Evolutionary conservation across 2,329 filamentous ascomycete genomes (phyloP), one percentile per base, ranked within the genome.

Genomic region (Ophiocordyceps sinensis): DNA sequence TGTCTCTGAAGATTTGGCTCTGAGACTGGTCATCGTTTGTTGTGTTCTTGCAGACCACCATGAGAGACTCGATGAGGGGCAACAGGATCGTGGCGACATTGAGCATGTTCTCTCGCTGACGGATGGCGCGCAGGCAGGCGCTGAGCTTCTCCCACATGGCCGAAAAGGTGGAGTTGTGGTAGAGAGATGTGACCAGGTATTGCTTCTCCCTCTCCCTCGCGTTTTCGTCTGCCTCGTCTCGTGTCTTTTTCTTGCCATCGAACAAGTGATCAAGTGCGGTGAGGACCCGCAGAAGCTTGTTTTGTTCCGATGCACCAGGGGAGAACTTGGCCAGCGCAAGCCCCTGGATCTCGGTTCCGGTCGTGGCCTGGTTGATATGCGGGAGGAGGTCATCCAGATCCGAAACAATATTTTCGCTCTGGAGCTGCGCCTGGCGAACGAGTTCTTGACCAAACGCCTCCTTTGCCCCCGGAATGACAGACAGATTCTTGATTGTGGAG

Each of bases 1-100:
- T 73, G 38, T 91, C 84, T 55, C 82, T 83, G 46, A 60, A 64
- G 31, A 61, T 43, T 58, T 71, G 58, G 53, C 55, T 58, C 48
- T 72, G 59, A 37, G 63, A 53, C 10, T 56, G 83, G 23, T 77
- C 65, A 45, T 91, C 84, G 54, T 79, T 68, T 2, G 86, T 83
- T 9, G 87, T 94, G 60, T 96, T 96, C 69, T 96, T 98, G 73
- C 93, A 98, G 26, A 98, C 88, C 41, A 98, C 91, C 91, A 98
- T 98, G 46, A 98, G 70, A 6, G 88, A 86, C 61, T 98, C 91
- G 45, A 98, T 95, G 28, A 98, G 68, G 28, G 91, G 91, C 30
- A 96, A 69, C 23, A 98, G 72, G 47, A 96, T 96, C 1, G 89
- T 96, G 28, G 91, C 93, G 43, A 98, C 88, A 53, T 94, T 95